A percentile compares a stretch with the other conserved stretches of the same genome.
phyloP scores from a whole-genome alignment of 2,329 filamentous ascomycete species.

The Pezicula neosporulosa region DNA sequence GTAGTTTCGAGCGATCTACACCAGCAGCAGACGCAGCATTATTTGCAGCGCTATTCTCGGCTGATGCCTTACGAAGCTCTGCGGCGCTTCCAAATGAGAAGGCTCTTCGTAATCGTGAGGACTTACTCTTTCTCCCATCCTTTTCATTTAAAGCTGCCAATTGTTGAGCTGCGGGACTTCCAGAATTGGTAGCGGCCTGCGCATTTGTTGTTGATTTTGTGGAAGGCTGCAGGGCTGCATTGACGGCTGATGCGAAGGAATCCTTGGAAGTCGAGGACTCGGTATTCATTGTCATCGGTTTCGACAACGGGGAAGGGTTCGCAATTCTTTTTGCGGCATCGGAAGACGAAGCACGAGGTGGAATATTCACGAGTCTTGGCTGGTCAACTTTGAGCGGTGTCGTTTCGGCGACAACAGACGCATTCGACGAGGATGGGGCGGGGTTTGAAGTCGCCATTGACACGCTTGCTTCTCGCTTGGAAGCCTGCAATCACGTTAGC shows the following conservation, averaged over 20 bases:
- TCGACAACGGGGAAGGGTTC: conserved; percentile 72
- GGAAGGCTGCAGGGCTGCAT: conserved; percentile 27
- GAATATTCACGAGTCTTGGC: conserved; percentile 52
- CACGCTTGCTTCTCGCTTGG: conserved; percentile 53
- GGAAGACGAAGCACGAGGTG: conserved; percentile 59
- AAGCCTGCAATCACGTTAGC: conserved; percentile 53
- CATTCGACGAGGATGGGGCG: conserved; percentile 37
- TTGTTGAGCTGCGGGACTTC: conserved; percentile 71
- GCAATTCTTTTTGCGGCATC: conserved; percentile 57
- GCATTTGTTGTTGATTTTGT: conserved; percentile 23
- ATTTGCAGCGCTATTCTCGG: conserved; percentile 50
- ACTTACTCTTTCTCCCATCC: conserved; percentile 78
- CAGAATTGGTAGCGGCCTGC: conserved; percentile 30
- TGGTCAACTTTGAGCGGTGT: conserved; percentile 48
- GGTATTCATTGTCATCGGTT: conserved; percentile 61
- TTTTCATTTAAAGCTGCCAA: conserved; percentile 85
- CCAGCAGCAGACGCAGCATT: conserved; percentile 17
- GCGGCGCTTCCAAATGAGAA: conserved; percentile 97
- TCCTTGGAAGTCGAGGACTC: conserved; percentile 43
- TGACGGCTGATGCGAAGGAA: conserved; percentile 33
- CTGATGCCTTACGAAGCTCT: conserved; percentile 76
- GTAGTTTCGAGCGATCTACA: conserved; percentile 52
- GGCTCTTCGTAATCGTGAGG: conserved; percentile 78
- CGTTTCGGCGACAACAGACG: conserved; percentile 35
- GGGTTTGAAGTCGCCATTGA: conserved; percentile 31